Conservation (phyloP, 2,329 filamentous ascomycete species). For the Diaporthe australafricana region DNA sequence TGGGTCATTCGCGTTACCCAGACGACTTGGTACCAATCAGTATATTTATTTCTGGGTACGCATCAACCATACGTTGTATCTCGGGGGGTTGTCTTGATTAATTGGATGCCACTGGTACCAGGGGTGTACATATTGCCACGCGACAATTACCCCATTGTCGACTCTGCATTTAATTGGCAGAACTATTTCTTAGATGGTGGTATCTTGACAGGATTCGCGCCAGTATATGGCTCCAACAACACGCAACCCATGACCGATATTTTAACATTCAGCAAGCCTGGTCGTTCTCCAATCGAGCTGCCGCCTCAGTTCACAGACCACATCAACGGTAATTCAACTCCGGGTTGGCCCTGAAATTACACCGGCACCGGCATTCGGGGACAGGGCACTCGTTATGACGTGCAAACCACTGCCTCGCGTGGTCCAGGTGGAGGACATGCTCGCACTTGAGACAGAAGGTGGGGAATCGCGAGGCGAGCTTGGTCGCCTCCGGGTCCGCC, state of each 20-base stretch:
- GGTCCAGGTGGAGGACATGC: constrained; percentile 75
- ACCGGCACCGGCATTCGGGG: constrained; percentile 75
- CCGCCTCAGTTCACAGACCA: neutral
- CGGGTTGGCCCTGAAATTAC: constrained; percentile 70
- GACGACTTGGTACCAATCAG: neutral
- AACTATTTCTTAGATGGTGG: neutral
- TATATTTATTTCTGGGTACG: no score
- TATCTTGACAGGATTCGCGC: neutral
- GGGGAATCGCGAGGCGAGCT: constrained; percentile 69
- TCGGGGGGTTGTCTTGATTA: no score
- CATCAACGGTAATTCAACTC: constrained; percentile 64
- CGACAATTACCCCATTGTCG: no score
- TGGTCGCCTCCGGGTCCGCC: constrained; percentile 54
- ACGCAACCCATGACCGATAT: no score
- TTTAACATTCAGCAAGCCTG: neutral
- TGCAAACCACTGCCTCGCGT: constrained; percentile 75
- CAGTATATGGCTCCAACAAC: neutral
- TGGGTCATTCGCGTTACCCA: neutral
- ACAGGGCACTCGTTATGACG: constrained; percentile 75
- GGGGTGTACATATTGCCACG: neutral
- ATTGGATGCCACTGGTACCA: no score
- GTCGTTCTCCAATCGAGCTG: neutral
- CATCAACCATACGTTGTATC: neutral
- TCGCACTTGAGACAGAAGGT: constrained; percentile 77
- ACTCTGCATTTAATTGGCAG: neutral